Percentiles rank a stretch among this genome's conserved stretches.
These are phyloP conservation scores for Sugiyamaella paludigena DNA, from an alignment of 1,139 yeast species.

Conservation along the genomic window DNA sequence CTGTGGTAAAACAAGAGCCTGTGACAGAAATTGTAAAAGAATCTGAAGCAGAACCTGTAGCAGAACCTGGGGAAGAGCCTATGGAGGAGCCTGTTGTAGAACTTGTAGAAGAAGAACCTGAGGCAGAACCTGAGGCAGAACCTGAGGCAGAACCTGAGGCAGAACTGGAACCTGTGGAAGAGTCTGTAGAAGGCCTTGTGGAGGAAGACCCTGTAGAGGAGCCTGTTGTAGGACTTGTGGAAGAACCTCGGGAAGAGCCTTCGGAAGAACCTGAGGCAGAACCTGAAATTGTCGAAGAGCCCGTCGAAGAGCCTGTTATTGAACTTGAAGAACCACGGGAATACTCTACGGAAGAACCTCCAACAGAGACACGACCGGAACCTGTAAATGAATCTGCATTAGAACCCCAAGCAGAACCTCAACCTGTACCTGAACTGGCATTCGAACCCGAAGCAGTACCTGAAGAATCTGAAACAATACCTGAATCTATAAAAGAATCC, in stretches of 20 bases:
- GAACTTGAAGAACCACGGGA: not conserved
- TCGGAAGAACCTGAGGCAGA: not conserved
- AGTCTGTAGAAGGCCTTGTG: not conserved
- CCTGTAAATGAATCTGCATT: too few species aligned
- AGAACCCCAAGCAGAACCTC: too few species aligned
- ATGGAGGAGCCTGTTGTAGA: not conserved
- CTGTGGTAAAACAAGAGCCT: not conserved
- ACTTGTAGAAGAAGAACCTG: constrained; percentile 1
- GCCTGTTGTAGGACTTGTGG: not conserved
- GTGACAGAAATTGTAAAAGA: not conserved
- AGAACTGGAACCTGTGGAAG: constrained; percentile 1
- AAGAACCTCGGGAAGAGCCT: not conserved
- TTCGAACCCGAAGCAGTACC: too few species aligned
- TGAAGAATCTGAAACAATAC: too few species aligned
- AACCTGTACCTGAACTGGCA: too few species aligned
- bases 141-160: constrained; percentile 4
- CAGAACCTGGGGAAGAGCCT: not conserved
- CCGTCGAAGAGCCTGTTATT: not conserved
- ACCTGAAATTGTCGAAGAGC: not conserved
- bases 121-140: not conserved
- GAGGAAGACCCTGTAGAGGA: not conserved
- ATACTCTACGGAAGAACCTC: too few species aligned
- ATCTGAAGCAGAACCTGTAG: not conserved
- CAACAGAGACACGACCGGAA: too few species aligned
- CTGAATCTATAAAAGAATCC: too few species aligned